These are phyloP conservation scores for Spongospora subterranea DNA, from an alignment of 208 protist species.

Conservation along the genomic window DNA sequence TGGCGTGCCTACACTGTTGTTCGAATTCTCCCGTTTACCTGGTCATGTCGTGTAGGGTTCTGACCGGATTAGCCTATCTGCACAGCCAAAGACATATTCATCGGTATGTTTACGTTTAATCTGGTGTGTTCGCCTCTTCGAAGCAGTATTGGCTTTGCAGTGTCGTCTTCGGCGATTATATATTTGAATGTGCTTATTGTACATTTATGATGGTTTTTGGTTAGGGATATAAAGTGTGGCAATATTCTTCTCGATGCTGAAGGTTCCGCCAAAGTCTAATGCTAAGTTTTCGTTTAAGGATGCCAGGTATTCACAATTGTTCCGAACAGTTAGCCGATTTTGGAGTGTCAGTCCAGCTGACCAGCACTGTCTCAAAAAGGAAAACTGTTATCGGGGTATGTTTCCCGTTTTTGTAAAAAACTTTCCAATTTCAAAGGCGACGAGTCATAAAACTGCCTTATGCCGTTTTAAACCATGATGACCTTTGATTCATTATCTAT, in stretches of 20 bases:
- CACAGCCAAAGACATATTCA: constrained; percentile 61
- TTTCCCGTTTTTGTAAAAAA: background rate
- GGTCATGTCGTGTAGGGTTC: too few relatives aligned
- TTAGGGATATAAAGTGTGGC: constrained; percentile 67
- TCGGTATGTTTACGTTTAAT: constrained; percentile 51
- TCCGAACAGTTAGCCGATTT: too few relatives aligned
- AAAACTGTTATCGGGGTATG: constrained; percentile 63
- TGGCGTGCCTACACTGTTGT: too few relatives aligned
- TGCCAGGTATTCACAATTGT: background rate
- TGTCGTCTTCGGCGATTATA: too few relatives aligned
- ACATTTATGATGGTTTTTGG: too few relatives aligned
- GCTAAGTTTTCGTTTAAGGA: constrained; percentile 69
- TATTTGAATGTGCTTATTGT: too few relatives aligned
- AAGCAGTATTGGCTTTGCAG: too few relatives aligned
- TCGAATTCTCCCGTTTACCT: too few relatives aligned
- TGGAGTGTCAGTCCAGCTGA: constrained; percentile 64
- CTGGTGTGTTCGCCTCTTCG: too few relatives aligned
- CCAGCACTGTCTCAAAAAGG: constrained; percentile 55
- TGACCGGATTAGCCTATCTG: constrained; percentile 47
- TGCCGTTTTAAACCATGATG: background rate
- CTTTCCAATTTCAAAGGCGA: background rate
- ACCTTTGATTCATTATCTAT: background rate
- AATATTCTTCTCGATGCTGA: constrained; percentile 66
- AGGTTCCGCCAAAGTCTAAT: constrained; percentile 67
- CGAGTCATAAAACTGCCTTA: background rate